Conservation (phyloP, 1,139 yeast species). For the Hyphopichia fennica region DNA sequence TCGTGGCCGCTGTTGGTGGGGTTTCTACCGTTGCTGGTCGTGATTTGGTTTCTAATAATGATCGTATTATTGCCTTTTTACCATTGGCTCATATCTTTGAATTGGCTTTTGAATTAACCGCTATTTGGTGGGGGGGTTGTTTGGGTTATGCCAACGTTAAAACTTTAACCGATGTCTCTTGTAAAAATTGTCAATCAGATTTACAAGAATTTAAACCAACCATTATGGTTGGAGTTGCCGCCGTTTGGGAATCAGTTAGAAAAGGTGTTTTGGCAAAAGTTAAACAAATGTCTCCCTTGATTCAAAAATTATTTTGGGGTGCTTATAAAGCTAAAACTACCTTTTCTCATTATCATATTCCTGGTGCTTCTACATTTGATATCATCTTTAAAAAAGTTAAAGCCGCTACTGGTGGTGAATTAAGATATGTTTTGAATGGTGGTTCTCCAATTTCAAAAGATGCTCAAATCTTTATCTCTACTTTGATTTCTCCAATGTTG, state of each 20-base stretch:
- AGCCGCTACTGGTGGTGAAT: conserved; percentile 93
- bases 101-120: conserved; percentile 76
- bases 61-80: conserved; percentile 80
- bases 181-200: conserved; percentile 86
- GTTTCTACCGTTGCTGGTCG: conserved; percentile 63
- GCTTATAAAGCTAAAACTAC: conserved; percentile 74
- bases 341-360: conserved; percentile 63
- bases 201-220: conserved; percentile 87
- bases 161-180: conserved; percentile 80
- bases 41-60: conserved; percentile 51
- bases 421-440: conserved; percentile 78
- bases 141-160: conserved; percentile 92
- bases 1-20: conserved; percentile 85
- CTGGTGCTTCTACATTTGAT: conserved; percentile 64
- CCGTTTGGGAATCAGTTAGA: conserved; percentile 96
- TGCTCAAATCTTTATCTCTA: conserved; percentile 82
- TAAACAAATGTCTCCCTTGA: conserved; percentile 59
- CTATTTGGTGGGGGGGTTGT: conserved; percentile 87
- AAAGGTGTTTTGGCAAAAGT: conserved; percentile 87
- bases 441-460: conserved; percentile 88
- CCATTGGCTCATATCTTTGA: conserved; percentile 98
- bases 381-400: conserved; percentile 83
- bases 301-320: conserved; percentile 86
- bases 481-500: conserved; percentile 81
- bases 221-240: conserved; percentile 97